Conservation (phyloP, 768 basidiomycete genomes). For the Lyophyllum atratum region DNA sequence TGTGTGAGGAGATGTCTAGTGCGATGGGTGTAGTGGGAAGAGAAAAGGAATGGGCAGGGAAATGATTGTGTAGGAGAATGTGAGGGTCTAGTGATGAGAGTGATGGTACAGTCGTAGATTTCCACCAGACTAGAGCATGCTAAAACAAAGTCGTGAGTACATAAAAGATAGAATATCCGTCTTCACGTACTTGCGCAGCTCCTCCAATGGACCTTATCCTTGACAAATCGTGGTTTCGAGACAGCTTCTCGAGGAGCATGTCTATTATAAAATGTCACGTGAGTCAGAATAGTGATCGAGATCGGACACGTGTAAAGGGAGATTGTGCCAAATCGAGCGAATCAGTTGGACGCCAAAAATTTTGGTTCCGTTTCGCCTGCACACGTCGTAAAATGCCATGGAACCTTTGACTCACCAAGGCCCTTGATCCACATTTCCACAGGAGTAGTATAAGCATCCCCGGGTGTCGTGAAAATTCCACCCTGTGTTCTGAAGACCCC, state of each 20-base stretch:
- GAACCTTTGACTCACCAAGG: constrained; percentile 57
- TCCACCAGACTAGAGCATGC: constrained; percentile 89
- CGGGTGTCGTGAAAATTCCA: constrained; percentile 84
- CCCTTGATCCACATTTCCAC: constrained; percentile 91
- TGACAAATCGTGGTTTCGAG: constrained; percentile 66
- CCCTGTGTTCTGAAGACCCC: constrained; percentile 66
- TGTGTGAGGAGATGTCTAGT: constrained; percentile 80
- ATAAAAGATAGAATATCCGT: neutral
- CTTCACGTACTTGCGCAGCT: constrained; percentile 64
- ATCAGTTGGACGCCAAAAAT: constrained; percentile 42
- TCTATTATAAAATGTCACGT: constrained; percentile 45
- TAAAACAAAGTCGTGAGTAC: constrained; percentile 22
- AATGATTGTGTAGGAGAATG: constrained; percentile 68
- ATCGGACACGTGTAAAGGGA: constrained; percentile 15
- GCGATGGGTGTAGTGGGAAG: constrained; percentile 74
- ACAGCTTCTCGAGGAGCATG: constrained; percentile 72
- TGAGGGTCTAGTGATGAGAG: constrained; percentile 74
- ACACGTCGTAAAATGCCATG: constrained; percentile 21
- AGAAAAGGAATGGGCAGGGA: constrained; percentile 66
- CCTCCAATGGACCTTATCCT: constrained; percentile 79
- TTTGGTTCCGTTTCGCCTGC: constrained; percentile 57
- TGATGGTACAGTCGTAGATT: constrained; percentile 71
- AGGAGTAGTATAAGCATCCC: constrained; percentile 85
- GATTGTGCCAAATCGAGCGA: constrained; percentile 28
- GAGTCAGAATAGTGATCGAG: constrained; percentile 34